Base-by-base conservation (phyloP, 202 grass and related monocot genomes). In the Brachypodium distachyon region DNA sequence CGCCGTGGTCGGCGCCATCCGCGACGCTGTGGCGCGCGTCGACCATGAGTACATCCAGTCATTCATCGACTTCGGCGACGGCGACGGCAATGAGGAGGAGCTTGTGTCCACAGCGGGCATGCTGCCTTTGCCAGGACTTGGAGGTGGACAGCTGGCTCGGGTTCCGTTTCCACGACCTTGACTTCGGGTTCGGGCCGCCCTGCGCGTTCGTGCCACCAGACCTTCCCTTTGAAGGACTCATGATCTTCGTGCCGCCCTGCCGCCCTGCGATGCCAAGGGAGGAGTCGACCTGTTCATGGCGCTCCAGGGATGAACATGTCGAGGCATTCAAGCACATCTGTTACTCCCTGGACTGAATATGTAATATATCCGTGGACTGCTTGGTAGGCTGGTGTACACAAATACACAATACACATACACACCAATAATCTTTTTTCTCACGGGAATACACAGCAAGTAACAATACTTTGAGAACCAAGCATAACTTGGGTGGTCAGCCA, bases 121-220 rank as follows among this genome's bases (percentile, higher is more conserved):
- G 27, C 4, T 44, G 19, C 67, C n/a, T 43, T 19, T 23, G 33
- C 46, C 79, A 66, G 8, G 74, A 83, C 64, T 31, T 83, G 16
- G 75, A 83, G 71, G 56, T 75, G 41, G 74, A 88, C 67, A 83
- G 86, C 61, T 79, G 56, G 80, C 21, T 88, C 5, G 67, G 57
- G 4, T 88, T 83, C 27, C 9, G 60, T 0, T 74, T 79, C 59
- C 74, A 80, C 21, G 60, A 79, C 7, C 29, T 83, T 0, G 74
- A 88, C 42, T 67, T 83, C 1, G 80, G 61, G 3, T 14, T 46
- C 6, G 80, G 80, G 14, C 29, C 38, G 21, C 66, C 65, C 29
- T 79, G 73, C 74, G 67, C 33, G n/a, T 77, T 73, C 73, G 26
- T 70, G 40, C 13, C 34, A 14, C 73, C 85, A 4, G 29, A 67